phyloP scores from a whole-genome alignment of 192 early-diverging fungal species.

The Coemansia sp. region DNA sequence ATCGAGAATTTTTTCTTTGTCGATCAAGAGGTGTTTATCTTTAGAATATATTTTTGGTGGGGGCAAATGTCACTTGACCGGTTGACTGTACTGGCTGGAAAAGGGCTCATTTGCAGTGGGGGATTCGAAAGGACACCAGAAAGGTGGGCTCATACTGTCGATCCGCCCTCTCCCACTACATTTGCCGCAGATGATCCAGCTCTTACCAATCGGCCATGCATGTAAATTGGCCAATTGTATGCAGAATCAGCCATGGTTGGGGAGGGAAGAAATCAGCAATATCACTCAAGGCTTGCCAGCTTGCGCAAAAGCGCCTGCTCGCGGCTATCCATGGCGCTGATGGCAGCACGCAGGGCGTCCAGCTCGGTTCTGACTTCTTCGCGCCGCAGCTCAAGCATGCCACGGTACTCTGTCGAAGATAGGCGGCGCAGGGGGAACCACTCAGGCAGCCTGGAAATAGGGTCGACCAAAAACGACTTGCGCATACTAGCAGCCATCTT shows the following conservation, averaged over 20 bases:
- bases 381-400: constrained; percentile 38
- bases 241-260: not conserved
- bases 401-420: constrained; percentile 62
- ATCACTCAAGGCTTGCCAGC: not conserved
- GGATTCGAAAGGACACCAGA: not conserved
- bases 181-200: not conserved
- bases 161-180: not conserved
- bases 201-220: not conserved
- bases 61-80: not conserved
- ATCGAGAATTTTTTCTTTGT: not conserved
- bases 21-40: not conserved
- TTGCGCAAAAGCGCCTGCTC: constrained; percentile 17
- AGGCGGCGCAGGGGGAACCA: constrained; percentile 65
- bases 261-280: not conserved
- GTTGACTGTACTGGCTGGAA: not conserved
- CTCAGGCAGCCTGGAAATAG: constrained; percentile 52
- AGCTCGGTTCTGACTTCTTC: constrained; percentile 24
- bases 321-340: constrained; percentile 19
- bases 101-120: too few species aligned
- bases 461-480: constrained; percentile 21
- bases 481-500: constrained; percentile 18
- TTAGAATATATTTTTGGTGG: not conserved
- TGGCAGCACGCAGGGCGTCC: constrained; percentile 11
- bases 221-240: not conserved
- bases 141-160: not conserved